Evolutionary conservation across 2,329 filamentous ascomycete genomes (phyloP).

Genomic region (Claviceps sp.): DNA sequence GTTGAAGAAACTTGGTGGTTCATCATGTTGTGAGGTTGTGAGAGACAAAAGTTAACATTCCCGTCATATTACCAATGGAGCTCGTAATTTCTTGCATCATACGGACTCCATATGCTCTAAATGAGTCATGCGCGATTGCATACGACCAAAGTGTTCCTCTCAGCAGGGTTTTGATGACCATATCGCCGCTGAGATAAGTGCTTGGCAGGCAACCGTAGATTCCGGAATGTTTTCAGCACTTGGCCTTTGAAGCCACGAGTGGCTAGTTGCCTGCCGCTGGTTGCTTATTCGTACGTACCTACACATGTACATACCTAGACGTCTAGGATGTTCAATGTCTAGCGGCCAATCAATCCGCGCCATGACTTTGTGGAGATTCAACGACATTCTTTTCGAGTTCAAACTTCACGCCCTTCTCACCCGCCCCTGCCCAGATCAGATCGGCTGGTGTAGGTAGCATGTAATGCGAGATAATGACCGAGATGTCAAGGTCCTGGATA

Average conservation of each 20-base stretch:
- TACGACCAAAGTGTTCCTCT: background rate
- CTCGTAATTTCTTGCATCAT: background rate
- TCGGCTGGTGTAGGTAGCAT: background rate
- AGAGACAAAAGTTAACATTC: too few species aligned
- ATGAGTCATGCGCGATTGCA: background rate
- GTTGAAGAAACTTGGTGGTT: too few species aligned
- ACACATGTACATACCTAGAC: background rate
- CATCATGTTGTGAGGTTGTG: background rate
- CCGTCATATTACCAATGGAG: background rate
- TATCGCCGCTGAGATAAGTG: background rate
- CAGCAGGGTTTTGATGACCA: background rate
- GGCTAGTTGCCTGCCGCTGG: background rate
- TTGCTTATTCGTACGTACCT: background rate
- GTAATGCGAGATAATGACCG: background rate
- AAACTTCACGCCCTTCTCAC: background rate
- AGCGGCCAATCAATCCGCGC: background rate
- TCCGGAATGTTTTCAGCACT: background rate
- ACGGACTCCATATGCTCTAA: too few species aligned
- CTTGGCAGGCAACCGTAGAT: background rate
- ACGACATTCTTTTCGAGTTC: too few species aligned
- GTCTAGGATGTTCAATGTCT: background rate
- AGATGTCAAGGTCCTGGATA: background rate
- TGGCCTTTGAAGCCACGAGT: background rate
- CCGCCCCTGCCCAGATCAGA: too few species aligned
- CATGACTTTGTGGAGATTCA: too few species aligned